These are phyloP conservation scores for Eutypella sp. DNA, from an alignment of 2,329 filamentous ascomycete species.

Conservation along the genomic window DNA sequence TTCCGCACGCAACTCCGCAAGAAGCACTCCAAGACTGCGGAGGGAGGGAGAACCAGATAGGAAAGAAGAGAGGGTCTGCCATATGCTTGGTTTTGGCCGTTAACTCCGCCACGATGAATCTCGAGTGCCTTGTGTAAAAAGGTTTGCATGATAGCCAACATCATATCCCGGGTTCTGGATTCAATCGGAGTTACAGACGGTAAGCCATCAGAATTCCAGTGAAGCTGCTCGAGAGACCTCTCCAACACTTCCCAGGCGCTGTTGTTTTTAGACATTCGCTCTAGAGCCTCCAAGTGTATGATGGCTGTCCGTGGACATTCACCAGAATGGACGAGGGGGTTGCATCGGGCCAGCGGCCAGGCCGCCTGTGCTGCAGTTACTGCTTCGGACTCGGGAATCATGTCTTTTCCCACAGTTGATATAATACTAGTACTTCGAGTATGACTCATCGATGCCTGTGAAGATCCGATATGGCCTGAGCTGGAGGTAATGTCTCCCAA, in stretches of 20 bases:
- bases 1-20: slow-evolving; percentile 61
- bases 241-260: slow-evolving; percentile 42
- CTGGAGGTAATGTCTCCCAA: slow-evolving; percentile 36
- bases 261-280: slow-evolving; percentile 44
- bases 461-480: slow-evolving; percentile 40
- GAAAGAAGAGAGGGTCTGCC: slow-evolving; percentile 48
- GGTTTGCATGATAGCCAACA: slow-evolving; percentile 66
- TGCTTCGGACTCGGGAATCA: slow-evolving; percentile 41
- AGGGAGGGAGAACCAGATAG: slow-evolving; percentile 62
- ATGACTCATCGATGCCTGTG: slow-evolving; percentile 38
- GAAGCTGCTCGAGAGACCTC: slow-evolving; percentile 33
- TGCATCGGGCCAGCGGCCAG: slow-evolving; percentile 49
- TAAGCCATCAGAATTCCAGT: slow-evolving; percentile 32
- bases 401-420: slow-evolving; percentile 33
- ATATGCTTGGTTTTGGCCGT: slow-evolving; percentile 35
- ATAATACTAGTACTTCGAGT: slow-evolving; percentile 44
- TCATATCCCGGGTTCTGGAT: slow-evolving; percentile 56
- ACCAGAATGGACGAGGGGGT: slow-evolving; percentile 38
- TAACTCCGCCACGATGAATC: slow-evolving; percentile 53
- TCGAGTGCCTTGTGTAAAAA: slow-evolving; percentile 68
- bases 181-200: slow-evolving; percentile 41
- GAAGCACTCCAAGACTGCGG: slow-evolving; percentile 63
- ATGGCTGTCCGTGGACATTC: slow-evolving; percentile 46
- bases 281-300: slow-evolving; percentile 46
- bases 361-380: slow-evolving; percentile 43